phyloP scores from a whole-genome alignment of 2,329 filamentous ascomycete species.

The Aspergillus fischeri region DNA sequence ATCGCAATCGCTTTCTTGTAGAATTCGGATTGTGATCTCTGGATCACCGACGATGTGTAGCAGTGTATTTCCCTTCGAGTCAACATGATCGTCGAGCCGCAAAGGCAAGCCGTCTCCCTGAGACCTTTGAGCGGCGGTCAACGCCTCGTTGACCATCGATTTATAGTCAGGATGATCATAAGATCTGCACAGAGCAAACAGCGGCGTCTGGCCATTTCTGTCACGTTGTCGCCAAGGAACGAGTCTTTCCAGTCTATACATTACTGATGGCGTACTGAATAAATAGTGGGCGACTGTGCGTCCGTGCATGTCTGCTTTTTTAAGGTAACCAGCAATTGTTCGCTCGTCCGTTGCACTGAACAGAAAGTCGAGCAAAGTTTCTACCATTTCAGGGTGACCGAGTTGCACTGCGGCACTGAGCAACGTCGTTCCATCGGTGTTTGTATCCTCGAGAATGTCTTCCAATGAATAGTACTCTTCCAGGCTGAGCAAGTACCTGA shows the following conservation, averaged over 20 bases:
- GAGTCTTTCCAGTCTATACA: slow-evolving; percentile 68
- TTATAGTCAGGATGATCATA: slow-evolving; percentile 90
- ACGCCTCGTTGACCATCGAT: slow-evolving; percentile 77
- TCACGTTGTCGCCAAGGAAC: slow-evolving; percentile 88
- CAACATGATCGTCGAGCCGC: slow-evolving; percentile 88
- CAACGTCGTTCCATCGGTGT: slow-evolving; percentile 84
- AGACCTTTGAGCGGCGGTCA: slow-evolving; percentile 66
- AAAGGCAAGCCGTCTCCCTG: slow-evolving; percentile 77
- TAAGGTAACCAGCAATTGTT: slow-evolving; percentile 64
- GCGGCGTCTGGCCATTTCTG: slow-evolving; percentile 94
- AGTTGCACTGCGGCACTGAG: slow-evolving; percentile 87
- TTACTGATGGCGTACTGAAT: slow-evolving; percentile 82
- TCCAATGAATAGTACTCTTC: slow-evolving; percentile 69
- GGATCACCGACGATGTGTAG: slow-evolving; percentile 93
- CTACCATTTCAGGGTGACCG: slow-evolving; percentile 69
- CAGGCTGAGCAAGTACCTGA: slow-evolving; percentile 75
- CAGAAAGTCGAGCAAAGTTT: slow-evolving; percentile 69
- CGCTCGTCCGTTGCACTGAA: slow-evolving; percentile 53
- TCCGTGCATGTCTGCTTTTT: slow-evolving; percentile 74
- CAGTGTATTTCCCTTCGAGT: slow-evolving; percentile 87
- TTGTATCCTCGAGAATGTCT: slow-evolving; percentile 74
- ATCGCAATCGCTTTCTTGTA: slow-evolving; percentile 86
- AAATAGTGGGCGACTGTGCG: slow-evolving; percentile 93
- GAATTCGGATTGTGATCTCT: slow-evolving; percentile 67
- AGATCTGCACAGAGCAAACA: slow-evolving; percentile 90